Base-by-base conservation (phyloP, 345 rosid genomes). In the Atalantia buxifolia region DNA sequence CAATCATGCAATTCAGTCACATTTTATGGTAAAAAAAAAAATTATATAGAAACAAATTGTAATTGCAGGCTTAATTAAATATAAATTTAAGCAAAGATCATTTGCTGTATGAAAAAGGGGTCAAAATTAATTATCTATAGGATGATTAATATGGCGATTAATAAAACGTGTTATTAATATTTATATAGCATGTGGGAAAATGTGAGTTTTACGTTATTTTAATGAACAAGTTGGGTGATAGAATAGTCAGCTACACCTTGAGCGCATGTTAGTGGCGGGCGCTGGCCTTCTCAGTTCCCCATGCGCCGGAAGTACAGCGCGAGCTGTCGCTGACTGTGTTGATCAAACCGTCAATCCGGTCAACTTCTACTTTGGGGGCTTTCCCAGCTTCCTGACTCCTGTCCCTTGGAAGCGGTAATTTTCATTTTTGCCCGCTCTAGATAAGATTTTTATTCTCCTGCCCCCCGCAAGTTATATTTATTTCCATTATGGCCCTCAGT, bases 301-400 rank as follows among this genome's bases (percentile, higher is more conserved):
- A 66, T 75, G 76, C 74, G 78, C 81, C 78, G 79, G 69, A 82
- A 57, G 9, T 25, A 14, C 57, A 75, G 35, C 60, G 42, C 59
- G 53, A 14, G 48, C 45, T 71, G 79, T 75, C 77, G 7, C 59
- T 66, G 22, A 25, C 79, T 13, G 0, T 7, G 18, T 7, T 59
- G 14, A 13, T 25, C 53, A 38, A 73, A 7, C 18, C 1, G 55
- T 60, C 66, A 35, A 35, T 71, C 63, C 1, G 31, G 62, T 71
- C 75, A 31, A 13, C 64, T 12, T 33, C 10, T 45, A 12, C 21
- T 19, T 31, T 7, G 21, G 4, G 2, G 31, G 18, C 2, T 28
- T 24, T 60, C 9, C 21, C 35, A 2, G 4, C 36, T 24, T 6
- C 7, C 21, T 30, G 7, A 7, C 18, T 28, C 66, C 3, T 28